These are phyloP conservation scores for Blumeria graminis DNA, from an alignment of 2,329 filamentous ascomycete genomes.

Conservation along the genomic window DNA sequence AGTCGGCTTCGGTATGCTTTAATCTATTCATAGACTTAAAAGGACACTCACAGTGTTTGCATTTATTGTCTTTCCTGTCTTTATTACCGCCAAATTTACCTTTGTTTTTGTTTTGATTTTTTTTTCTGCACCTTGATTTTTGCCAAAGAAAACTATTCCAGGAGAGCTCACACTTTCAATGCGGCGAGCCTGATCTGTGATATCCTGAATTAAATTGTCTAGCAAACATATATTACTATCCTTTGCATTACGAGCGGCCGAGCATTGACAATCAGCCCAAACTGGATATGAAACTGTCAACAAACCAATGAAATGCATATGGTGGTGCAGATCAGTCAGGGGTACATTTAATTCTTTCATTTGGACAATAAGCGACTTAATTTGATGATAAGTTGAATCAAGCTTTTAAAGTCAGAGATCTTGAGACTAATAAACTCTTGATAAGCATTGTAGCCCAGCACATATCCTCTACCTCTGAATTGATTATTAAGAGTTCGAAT, in stretches of 20 bases:
- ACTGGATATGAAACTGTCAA: background rate
- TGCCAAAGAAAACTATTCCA: background rate
- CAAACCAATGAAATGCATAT: background rate
- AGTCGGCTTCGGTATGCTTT: background rate
- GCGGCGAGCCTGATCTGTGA: background rate
- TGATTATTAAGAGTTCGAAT: background rate
- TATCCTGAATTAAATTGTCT: background rate
- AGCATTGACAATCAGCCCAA: background rate
- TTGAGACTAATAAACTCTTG: background rate
- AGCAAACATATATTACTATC: background rate
- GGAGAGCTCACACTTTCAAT: constrained; percentile 1
- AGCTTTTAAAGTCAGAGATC: background rate
- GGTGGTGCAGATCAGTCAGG: background rate
- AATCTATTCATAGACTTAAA: background rate
- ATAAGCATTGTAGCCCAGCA: background rate
- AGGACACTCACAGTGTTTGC: background rate
- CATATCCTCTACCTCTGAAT: background rate
- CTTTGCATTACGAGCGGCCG: background rate
- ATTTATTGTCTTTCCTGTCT: background rate
- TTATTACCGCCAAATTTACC: background rate
- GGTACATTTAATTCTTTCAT: background rate
- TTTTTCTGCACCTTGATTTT: background rate
- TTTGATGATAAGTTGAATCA: background rate
- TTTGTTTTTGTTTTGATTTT: background rate
- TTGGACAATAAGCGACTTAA: background rate